Evolutionary conservation across 108 stramenopile species (phyloP).

Genomic region (Nannochloropsis salina): DNA sequence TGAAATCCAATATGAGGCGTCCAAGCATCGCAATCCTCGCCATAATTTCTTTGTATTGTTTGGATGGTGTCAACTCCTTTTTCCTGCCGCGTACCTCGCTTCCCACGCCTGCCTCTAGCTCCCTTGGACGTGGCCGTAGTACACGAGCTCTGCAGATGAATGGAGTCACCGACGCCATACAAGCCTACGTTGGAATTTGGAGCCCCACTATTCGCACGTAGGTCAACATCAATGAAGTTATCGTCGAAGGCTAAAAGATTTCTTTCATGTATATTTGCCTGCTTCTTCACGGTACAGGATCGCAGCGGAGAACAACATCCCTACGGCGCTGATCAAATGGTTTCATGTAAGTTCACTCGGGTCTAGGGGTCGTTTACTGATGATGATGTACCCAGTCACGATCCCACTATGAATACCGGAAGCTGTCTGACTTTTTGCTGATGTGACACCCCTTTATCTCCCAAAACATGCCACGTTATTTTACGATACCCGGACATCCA

Average conservation of each 20-base stretch:
- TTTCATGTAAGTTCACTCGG: not conserved
- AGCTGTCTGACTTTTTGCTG: no score
- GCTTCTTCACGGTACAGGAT: not conserved
- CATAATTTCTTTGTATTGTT: not conserved
- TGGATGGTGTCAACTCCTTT: not conserved
- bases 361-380: no score
- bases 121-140: not conserved
- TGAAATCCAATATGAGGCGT: no score
- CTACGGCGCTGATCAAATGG: constrained; percentile 13
- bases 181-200: constrained; percentile 1
- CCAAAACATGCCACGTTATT: not conserved
- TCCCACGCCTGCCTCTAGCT: not conserved
- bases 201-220: constrained; percentile 14
- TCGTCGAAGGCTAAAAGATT: not conserved
- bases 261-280: not conserved
- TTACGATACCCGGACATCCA: not conserved
- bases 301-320: not conserved
- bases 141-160: constrained; percentile 13
- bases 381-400: no score
- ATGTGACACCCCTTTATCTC: no score
- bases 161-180: constrained; percentile 10
- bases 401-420: no score
- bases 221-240: not conserved
- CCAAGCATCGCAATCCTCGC: not conserved
- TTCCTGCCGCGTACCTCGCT: not conserved